Evolutionary conservation across 495 filamentous ascomycete species (phyloP), one percentile per base, ranked within the genome.

Genomic region (Darksidea phi): DNA sequence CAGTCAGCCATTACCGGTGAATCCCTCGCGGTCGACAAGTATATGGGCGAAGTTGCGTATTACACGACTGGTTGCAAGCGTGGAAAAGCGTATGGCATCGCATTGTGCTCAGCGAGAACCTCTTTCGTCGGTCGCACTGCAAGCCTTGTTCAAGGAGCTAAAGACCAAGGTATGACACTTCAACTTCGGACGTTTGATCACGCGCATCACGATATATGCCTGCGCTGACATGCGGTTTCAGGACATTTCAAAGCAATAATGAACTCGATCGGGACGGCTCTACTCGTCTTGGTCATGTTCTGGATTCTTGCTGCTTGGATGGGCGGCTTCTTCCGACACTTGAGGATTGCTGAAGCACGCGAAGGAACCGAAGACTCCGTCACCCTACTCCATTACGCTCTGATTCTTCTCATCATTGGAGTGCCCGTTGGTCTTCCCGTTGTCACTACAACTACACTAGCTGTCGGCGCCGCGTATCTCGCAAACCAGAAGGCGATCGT

Each of bases 31-130:
- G 85, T 88, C 71, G 84, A 88, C 77, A 89, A 89, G 78, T 89
- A 83, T 78, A 86, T 89, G 81, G 82, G 83, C 57, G 86, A 88
- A 63, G 79, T 77, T 59, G 80, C 80, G 67, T 88, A 87, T 80
- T 89, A 88, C 77, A 88, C 86, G 61, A 89, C 86, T 67, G 86
- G 86, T 72, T 89, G 86, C 80, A 89, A 88, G 79, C 86, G 86
- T 74, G 86, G 86, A 62, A 88, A 88, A 78, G 83, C 85, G 57
- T 88, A 85, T 74, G 86, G 75, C 73, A 78, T 89, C 58, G 80
- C 82, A 68, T 79, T 77, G 62, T 81, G 82, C 60, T 83, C 83
- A 60, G 86, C 86, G 36, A 80, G 77, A 66, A 77, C 79, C 75
- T 88, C 86, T 52, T 89, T 89, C 78, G 85, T 88, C 71, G 86